Conservation (phyloP, 78 protist genomes). For the Dictyostelium firmibasis region DNA sequence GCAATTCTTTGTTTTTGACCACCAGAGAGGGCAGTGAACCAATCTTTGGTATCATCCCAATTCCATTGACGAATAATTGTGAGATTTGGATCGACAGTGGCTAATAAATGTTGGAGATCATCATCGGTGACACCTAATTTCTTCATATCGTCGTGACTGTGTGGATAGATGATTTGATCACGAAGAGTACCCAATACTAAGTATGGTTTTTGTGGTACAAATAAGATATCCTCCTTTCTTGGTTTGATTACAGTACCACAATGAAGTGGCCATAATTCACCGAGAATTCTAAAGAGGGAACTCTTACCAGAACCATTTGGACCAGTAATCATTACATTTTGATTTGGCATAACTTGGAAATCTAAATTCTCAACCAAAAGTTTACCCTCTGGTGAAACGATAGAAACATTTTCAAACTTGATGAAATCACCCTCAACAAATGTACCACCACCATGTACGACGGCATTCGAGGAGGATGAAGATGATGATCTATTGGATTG, state of each 20-base stretch:
- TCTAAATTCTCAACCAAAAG: constrained; percentile 47
- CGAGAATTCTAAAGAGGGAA: constrained; percentile 89
- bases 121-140: constrained; percentile 83
- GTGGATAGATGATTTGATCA: constrained; percentile 93
- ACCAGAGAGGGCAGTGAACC: constrained; percentile 80
- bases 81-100: constrained; percentile 79
- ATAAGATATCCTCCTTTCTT: constrained; percentile 66
- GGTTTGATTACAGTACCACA: constrained; percentile 87
- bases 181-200: constrained; percentile 88
- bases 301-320: constrained; percentile 91
- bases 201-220: constrained; percentile 92
- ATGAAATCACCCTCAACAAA: constrained; percentile 81
- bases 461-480: background rate
- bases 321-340: constrained; percentile 87
- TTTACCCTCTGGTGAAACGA: constrained; percentile 86
- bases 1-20: constrained; percentile 93
- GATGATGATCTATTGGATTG: background rate
- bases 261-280: constrained; percentile 92
- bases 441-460: constrained; percentile 54
- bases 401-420: constrained; percentile 75
- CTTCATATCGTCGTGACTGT: constrained; percentile 73
- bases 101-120: constrained; percentile 76
- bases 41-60: constrained; percentile 75
- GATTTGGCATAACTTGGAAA: constrained; percentile 84
- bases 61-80: constrained; percentile 77